These are phyloP conservation scores for Aspergillus kassunensis DNA, from an alignment of 495 filamentous ascomycete genomes.

Conservation along the genomic window DNA sequence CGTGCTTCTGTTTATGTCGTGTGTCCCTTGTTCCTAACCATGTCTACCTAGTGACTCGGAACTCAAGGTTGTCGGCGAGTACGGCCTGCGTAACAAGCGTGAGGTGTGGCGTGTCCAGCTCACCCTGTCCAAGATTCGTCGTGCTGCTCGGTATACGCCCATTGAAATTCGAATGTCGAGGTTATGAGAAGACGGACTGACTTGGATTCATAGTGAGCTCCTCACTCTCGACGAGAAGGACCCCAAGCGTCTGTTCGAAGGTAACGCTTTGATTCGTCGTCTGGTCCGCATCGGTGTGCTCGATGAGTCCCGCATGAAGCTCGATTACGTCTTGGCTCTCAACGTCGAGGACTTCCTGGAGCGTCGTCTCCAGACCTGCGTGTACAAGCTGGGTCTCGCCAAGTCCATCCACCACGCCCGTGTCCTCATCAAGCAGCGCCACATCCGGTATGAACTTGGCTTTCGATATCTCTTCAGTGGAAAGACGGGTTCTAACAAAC, in stretches of 20 bases:
- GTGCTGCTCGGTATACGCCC: slow-evolving; percentile 89
- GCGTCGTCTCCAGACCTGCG: slow-evolving; percentile 97
- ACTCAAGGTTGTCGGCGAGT: slow-evolving; percentile 98
- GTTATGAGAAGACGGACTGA: neutral
- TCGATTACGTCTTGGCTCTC: slow-evolving; percentile 99
- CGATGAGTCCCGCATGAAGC: slow-evolving; percentile 99
- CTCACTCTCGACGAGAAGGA: slow-evolving; percentile 99
- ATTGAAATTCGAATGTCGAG: neutral
- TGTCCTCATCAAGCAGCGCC: slow-evolving; percentile 97
- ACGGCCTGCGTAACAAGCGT: slow-evolving; percentile 99
- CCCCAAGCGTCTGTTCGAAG: slow-evolving; percentile 99
- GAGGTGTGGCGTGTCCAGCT: slow-evolving; percentile 99
- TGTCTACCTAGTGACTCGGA: slow-evolving; percentile 81
- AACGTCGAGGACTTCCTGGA: slow-evolving; percentile 99
- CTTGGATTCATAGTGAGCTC: slow-evolving; percentile 70
- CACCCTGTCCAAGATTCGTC: slow-evolving; percentile 99
- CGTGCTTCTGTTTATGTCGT: slow-evolving; percentile 97
- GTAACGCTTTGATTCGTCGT: slow-evolving; percentile 99
- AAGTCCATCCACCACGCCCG: slow-evolving; percentile 99
- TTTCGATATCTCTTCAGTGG: too few species aligned
- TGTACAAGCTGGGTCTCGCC: slow-evolving; percentile 99
- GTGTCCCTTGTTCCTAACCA: slow-evolving; percentile 44
- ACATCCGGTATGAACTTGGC: slow-evolving; percentile 91
- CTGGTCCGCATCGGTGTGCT: slow-evolving; percentile 99
- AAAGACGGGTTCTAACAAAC: neutral